Conservation (phyloP, 1,284 basidiomycete genomes). For the Cerioporus squamosus region DNA sequence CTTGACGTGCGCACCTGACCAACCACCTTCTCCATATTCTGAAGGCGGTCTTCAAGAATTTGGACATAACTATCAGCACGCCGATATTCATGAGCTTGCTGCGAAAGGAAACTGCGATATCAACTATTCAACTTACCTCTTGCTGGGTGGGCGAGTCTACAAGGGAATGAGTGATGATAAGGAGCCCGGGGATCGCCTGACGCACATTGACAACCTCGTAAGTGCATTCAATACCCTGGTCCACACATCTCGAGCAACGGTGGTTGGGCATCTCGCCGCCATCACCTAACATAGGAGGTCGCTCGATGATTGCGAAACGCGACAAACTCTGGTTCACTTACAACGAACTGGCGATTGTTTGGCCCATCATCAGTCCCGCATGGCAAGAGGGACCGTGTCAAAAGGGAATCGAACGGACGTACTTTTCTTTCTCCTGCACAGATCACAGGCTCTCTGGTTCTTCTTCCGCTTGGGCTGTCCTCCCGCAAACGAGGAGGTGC, state of each 20-base stretch:
- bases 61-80: constrained; percentile 61
- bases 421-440: constrained; percentile 78
- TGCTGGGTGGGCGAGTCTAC: constrained; percentile 82
- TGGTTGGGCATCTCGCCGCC: constrained; percentile 59
- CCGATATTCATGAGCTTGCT: neutral
- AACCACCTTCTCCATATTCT: constrained; percentile 72
- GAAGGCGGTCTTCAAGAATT: constrained; percentile 69
- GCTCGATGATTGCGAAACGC: neutral
- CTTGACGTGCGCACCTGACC: constrained; percentile 47
- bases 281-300: constrained; percentile 26
- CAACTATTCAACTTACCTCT: constrained; percentile 59
- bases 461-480: constrained; percentile 61
- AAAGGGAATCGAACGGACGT: constrained; percentile 35
- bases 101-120: neutral
- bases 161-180: neutral
- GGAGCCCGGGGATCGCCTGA: neutral
- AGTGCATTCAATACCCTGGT: constrained; percentile 78
- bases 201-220: constrained; percentile 75
- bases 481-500: constrained; percentile 36
- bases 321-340: constrained; percentile 10
- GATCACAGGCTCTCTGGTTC: constrained; percentile 75
- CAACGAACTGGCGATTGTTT: constrained; percentile 6
- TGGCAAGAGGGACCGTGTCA: neutral
- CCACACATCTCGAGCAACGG: constrained; percentile 78
- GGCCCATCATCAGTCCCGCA: neutral